Conservation (phyloP, 192 early-diverging fungal species). For the Mortierella antarctica region DNA sequence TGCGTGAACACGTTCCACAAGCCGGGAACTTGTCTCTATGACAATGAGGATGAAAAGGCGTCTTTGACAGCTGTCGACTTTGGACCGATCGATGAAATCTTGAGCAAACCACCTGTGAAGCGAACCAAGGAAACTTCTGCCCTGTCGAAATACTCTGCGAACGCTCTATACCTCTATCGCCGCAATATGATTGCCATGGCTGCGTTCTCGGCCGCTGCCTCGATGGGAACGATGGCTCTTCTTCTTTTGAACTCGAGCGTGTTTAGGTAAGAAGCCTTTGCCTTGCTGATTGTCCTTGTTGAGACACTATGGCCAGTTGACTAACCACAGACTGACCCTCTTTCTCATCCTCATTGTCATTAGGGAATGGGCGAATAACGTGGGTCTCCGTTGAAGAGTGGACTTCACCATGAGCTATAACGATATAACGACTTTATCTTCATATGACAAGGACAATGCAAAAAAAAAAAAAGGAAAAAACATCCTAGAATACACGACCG, state of each 20-base stretch:
- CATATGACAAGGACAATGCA: background rate
- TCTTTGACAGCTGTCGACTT: slow-evolving; percentile 26
- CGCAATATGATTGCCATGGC: slow-evolving; percentile 34
- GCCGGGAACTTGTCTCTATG: slow-evolving; percentile 17
- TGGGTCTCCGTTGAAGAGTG: slow-evolving; percentile 13
- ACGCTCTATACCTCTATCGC: slow-evolving; percentile 13
- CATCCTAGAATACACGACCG: too few relatives aligned
- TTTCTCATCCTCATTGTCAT: background rate
- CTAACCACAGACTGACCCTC: background rate
- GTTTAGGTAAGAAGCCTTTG: slow-evolving; percentile 15
- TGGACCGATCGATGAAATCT: slow-evolving; percentile 25
- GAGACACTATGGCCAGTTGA: too few relatives aligned
- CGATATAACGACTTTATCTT: too few relatives aligned
- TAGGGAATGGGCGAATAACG: slow-evolving; percentile 33
- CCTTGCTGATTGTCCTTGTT: background rate
- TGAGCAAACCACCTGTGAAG: slow-evolving; percentile 41
- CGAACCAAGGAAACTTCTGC: slow-evolving; percentile 13
- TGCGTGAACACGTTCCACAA: slow-evolving; percentile 44
- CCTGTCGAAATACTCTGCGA: slow-evolving; percentile 28
- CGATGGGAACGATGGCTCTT: slow-evolving; percentile 27
- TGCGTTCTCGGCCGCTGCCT: slow-evolving; percentile 29
- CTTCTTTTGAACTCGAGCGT: slow-evolving; percentile 29
- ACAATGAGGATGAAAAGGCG: slow-evolving; percentile 20
- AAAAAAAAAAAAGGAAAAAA: background rate
- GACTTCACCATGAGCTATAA: too few relatives aligned